Conservation (phyloP, 176 grass and related monocot species). For the Carex myosuroides region DNA sequence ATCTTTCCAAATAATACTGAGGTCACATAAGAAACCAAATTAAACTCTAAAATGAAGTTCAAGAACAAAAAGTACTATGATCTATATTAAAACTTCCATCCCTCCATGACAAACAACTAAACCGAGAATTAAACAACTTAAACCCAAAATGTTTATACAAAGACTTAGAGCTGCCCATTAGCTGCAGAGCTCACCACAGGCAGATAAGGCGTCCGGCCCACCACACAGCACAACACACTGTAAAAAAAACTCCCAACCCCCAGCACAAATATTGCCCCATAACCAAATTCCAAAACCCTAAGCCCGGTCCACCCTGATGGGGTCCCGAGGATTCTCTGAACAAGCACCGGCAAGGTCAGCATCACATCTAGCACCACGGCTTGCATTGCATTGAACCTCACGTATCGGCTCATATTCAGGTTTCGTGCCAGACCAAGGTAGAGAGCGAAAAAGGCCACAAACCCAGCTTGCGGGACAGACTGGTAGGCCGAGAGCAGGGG, state of each 20-base stretch:
- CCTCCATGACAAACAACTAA: not conserved
- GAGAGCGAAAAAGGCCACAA: constrained; percentile 13
- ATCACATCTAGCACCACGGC: constrained; percentile 17
- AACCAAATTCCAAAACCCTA: constrained; percentile 22
- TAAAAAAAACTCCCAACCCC: constrained; percentile 25
- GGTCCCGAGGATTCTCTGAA: constrained; percentile 25
- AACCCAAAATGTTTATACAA: not conserved
- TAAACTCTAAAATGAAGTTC: not conserved
- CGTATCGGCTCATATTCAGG: constrained; percentile 20
- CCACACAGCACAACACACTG: constrained; percentile 18
- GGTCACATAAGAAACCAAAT: not conserved
- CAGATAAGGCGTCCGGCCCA: constrained; percentile 30
- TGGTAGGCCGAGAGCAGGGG: not conserved
- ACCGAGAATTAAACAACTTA: not conserved
- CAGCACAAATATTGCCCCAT: constrained; percentile 24
- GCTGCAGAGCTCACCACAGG: constrained; percentile 24
- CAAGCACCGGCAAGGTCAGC: not conserved
- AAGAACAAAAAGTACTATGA: not conserved
- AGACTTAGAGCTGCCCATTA: constrained; percentile 24
- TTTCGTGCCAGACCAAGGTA: constrained; percentile 27
- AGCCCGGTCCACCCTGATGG: constrained; percentile 13
- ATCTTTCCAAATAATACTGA: not conserved
- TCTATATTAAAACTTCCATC: not conserved
- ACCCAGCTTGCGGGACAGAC: constrained; percentile 9
- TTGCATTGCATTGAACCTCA: constrained; percentile 29